Base-by-base conservation (phyloP, 805 yeast species). In the Saccharomycopsis selenospora region DNA sequence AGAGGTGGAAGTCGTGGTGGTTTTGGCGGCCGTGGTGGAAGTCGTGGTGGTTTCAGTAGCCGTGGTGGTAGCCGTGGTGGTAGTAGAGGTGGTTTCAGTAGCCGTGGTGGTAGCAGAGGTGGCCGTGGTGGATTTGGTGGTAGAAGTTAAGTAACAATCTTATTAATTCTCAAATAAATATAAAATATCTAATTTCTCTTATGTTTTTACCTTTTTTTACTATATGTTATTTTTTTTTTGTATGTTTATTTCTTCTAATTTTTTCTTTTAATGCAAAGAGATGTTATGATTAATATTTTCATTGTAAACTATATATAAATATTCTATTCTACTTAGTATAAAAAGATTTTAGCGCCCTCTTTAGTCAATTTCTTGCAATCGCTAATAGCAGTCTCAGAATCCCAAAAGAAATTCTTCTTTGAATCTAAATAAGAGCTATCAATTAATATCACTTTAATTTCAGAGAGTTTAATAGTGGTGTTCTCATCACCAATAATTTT, bases 371-470 rank as follows among this genome's bases (percentile, higher is more conserved):
- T 60, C 51, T 71, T 72, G 47, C 78, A 58, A 3, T 61, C 59
- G 7, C 66, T 58, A 2, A 77, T 69, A 48, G 76, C 23, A 10
- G 49, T 82, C 14, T 66, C 65, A 29, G 70, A 62, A 49, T 83
- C 88, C 77, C 82, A 80, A 2, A 82, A 66, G 47, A 71, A 73
- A 55, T 79, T 79, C 52, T 71, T 66, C 62, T 83, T 84, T 17
- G 70, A 60, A 57, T 83, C 87, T 56, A 84, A 66, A 57, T 74
- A 77, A 4, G 82, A 66, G 38, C 77, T 72, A 59, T 83, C 91
- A 26, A 81, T 66, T 10, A 83, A 70, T 8, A 84, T 66, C 8
- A 75, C 72, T 40, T 71, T 72, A 43, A 84, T 68, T 40, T 77
- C 55, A 11, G 36, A 18, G 22, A 47, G 75, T 1, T 65, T 62